Percentiles rank a stretch among this genome's conserved stretches.
Conservation (phyloP, 2,329 filamentous ascomycete species). For the Cladosporium sp. region DNA sequence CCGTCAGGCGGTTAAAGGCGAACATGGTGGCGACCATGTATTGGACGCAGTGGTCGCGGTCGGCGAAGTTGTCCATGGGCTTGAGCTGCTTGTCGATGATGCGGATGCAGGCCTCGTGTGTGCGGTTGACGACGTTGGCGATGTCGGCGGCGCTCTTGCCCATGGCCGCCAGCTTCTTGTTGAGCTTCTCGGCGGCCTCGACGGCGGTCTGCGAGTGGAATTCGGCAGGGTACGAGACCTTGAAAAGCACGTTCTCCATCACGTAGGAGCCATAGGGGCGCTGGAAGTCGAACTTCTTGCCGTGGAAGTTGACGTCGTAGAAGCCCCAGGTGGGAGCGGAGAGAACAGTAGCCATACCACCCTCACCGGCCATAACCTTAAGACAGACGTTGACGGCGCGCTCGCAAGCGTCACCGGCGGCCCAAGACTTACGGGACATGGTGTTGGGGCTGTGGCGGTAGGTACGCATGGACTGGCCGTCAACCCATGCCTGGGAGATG, state of each 20-base stretch:
- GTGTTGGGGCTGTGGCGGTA: conserved; percentile 98
- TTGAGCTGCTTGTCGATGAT: conserved; percentile 99
- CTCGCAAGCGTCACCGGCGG: conserved; percentile 95
- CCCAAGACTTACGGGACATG: conserved; percentile 99
- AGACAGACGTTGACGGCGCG: conserved; percentile 96
- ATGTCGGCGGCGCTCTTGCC: conserved; percentile 94
- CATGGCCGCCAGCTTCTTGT: conserved; percentile 73
- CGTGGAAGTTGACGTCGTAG: conserved; percentile 97
- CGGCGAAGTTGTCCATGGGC: conserved; percentile 99
- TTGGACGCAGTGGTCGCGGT: conserved; percentile 98
- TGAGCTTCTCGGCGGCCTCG: conserved; percentile 85
- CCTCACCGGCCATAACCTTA: conserved; percentile 94
- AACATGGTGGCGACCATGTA: conserved; percentile 99
- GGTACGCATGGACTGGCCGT: conserved; percentile 91
- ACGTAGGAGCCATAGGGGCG: conserved; percentile 95
- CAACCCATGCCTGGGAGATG: conserved; percentile 95
- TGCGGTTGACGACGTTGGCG: conserved; percentile 87
- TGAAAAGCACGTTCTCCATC: conserved; percentile 99
- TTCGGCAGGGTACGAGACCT: conserved; percentile 97
- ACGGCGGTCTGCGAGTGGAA: conserved; percentile 99
- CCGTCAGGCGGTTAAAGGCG: conserved; percentile 86
- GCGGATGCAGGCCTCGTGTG: conserved; percentile 95
- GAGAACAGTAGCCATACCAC: conserved; percentile 85
- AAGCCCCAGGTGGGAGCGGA: conserved; percentile 94
- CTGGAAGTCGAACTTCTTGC: conserved; percentile 94